phyloP scores from a whole-genome alignment of 768 basidiomycete genomes.

The Omphalotus guepiniiformis region DNA sequence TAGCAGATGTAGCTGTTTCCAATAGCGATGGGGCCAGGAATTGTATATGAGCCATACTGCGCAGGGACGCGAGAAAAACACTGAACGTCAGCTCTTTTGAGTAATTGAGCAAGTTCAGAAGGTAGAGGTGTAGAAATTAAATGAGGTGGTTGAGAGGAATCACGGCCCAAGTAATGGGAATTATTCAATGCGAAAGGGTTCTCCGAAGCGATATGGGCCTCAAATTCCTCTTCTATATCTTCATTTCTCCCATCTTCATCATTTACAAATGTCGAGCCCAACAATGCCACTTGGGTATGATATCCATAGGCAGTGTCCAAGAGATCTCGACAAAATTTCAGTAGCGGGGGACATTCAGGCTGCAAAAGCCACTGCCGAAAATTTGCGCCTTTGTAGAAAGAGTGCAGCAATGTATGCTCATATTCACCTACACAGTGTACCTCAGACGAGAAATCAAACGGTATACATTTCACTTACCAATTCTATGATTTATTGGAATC shows the following conservation, averaged over 20 bases:
- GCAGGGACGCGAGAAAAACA: neutral
- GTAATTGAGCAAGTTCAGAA: neutral
- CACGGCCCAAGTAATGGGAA: no score
- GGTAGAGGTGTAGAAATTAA: neutral
- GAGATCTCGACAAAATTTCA: slow-evolving; percentile 11
- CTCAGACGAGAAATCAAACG: neutral
- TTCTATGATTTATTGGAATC: slow-evolving; percentile 19
- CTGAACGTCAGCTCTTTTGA: neutral
- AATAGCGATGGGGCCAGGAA: neutral
- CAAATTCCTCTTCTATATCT: neutral
- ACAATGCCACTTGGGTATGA: neutral
- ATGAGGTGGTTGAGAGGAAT: neutral
- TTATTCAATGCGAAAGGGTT: neutral
- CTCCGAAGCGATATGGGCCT: neutral
- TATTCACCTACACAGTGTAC: slow-evolving; percentile 3
- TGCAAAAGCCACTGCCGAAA: slow-evolving; percentile 11
- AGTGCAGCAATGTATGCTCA: slow-evolving; percentile 11
- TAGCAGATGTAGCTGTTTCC: slow-evolving; percentile 7
- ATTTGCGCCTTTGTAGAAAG: slow-evolving; percentile 13
- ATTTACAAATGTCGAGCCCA: neutral
- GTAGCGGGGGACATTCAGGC: slow-evolving; percentile 6
- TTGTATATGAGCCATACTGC: neutral
- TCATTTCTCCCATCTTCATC: neutral
- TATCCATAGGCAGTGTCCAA: slow-evolving; percentile 12
- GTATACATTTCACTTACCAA: slow-evolving; percentile 13